Percentiles rank a stretch among this genome's conserved stretches.
phyloP scores from a whole-genome alignment of 768 basidiomycete species.

The Pilatotrama ljubarskyi region DNA sequence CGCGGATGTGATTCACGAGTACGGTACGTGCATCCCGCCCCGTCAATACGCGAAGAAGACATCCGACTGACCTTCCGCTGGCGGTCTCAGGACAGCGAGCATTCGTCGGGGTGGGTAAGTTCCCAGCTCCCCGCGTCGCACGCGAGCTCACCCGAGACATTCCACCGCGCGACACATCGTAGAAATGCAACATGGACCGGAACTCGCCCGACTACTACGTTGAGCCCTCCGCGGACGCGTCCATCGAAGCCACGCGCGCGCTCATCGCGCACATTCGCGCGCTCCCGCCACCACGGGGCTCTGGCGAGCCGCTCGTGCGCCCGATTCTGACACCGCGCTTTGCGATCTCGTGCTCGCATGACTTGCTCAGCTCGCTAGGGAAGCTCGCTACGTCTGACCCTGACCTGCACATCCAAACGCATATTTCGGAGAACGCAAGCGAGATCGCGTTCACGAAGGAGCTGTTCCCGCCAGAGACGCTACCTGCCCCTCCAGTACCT shows the following conservation, averaged over 20 bases:
- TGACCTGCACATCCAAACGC: slow-evolving; percentile 82
- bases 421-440: slow-evolving; percentile 79
- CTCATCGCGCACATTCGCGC: slow-evolving; percentile 71
- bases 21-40: slow-evolving; percentile 43
- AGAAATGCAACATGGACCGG: slow-evolving; percentile 93
- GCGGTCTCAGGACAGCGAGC: slow-evolving; percentile 68
- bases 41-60: too few species aligned
- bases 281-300: slow-evolving; percentile 38
- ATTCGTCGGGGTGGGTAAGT: slow-evolving; percentile 71
- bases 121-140: neutral
- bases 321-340: slow-evolving; percentile 96
- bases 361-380: slow-evolving; percentile 66
- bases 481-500: slow-evolving; percentile 14
- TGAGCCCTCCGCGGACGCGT: slow-evolving; percentile 59
- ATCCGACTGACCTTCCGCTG: neutral
- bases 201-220: slow-evolving; percentile 68
- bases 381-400: slow-evolving; percentile 59
- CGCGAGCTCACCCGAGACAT: neutral
- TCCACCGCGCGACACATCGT: slow-evolving; percentile 17
- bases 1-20: slow-evolving; percentile 67
- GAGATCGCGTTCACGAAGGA: slow-evolving; percentile 69
- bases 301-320: slow-evolving; percentile 57
- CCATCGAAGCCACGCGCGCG: slow-evolving; percentile 59
- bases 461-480: slow-evolving; percentile 54
- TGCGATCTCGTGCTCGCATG: slow-evolving; percentile 81